Percentiles rank a stretch among this genome's conserved stretches.
Conservation (phyloP, 148 eudicot species). For the Pharnaceum exiguum region DNA sequence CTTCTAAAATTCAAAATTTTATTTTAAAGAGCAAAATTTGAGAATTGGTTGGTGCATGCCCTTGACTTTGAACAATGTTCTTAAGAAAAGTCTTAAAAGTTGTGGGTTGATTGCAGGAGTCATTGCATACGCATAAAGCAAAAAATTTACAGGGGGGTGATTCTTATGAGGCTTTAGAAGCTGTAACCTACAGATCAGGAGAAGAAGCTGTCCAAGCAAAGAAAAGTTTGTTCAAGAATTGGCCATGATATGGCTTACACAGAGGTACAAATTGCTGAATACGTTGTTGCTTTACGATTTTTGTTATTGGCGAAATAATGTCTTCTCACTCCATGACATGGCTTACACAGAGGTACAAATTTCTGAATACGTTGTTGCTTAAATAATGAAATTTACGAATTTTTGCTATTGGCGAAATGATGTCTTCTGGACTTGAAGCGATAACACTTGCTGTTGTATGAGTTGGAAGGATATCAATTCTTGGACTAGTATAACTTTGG, state of each 20-base stretch:
- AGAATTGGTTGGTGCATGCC: no score
- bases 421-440: neutral
- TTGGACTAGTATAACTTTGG: no score
- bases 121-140: conserved; percentile 58
- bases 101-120: conserved; percentile 49
- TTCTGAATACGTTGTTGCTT: neutral
- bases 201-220: conserved; percentile 22
- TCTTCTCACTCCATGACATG: conserved; percentile 91
- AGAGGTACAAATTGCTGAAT: conserved; percentile 44
- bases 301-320: conserved; percentile 69
- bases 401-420: neutral
- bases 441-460: no score
- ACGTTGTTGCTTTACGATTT: conserved; percentile 49
- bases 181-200: conserved; percentile 25
- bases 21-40: no score
- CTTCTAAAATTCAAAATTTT: no score
- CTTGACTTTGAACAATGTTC: no score
- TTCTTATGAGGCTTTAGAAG: conserved; percentile 45
- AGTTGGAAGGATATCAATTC: no score
- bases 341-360: conserved; percentile 85
- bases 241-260: conserved; percentile 95
- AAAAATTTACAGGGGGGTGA: conserved; percentile 14
- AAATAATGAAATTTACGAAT: neutral
- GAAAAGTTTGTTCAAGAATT: conserved; percentile 59
- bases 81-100: neutral